phyloP scores from a whole-genome alignment of 768 basidiomycete genomes.

The Tricholoma terreum region DNA sequence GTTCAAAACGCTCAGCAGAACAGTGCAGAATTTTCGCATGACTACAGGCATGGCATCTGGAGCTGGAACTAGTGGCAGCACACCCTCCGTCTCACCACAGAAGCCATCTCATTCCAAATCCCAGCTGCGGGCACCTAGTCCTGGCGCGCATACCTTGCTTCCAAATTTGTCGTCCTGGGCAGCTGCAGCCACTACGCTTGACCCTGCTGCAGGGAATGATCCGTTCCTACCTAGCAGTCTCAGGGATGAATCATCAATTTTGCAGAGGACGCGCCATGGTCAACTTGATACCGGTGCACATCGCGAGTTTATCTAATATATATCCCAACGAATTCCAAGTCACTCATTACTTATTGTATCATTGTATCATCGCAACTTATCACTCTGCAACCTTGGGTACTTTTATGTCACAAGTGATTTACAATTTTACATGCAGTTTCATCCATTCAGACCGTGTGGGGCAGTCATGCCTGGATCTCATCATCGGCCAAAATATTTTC shows the following conservation, averaged over 20 bases:
- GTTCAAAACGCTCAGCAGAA: slow-evolving; percentile 51
- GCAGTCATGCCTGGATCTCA: too few species aligned
- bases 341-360: background rate
- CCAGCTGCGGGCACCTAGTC: slow-evolving; percentile 10
- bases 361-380: background rate
- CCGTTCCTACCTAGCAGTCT: slow-evolving; percentile 33
- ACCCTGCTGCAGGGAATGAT: slow-evolving; percentile 21
- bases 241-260: slow-evolving; percentile 33
- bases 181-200: slow-evolving; percentile 23
- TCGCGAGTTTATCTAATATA: slow-evolving; percentile 24
- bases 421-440: too few species aligned
- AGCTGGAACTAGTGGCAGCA: slow-evolving; percentile 1
- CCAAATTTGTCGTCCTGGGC: slow-evolving; percentile 29
- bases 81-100: slow-evolving; percentile 16
- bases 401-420: too few species aligned
- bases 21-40: slow-evolving; percentile 46
- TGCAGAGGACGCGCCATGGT: slow-evolving; percentile 7
- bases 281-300: background rate
- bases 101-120: slow-evolving; percentile 8
- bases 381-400: too few species aligned
- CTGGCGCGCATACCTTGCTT: slow-evolving; percentile 16
- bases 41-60: slow-evolving; percentile 15
- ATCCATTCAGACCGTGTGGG: too few species aligned
- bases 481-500: too few species aligned
- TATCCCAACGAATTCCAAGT: too few species aligned